Evolutionary conservation across 495 filamentous ascomycete genomes (phyloP).

Genomic region (Tricharina praecox): DNA sequence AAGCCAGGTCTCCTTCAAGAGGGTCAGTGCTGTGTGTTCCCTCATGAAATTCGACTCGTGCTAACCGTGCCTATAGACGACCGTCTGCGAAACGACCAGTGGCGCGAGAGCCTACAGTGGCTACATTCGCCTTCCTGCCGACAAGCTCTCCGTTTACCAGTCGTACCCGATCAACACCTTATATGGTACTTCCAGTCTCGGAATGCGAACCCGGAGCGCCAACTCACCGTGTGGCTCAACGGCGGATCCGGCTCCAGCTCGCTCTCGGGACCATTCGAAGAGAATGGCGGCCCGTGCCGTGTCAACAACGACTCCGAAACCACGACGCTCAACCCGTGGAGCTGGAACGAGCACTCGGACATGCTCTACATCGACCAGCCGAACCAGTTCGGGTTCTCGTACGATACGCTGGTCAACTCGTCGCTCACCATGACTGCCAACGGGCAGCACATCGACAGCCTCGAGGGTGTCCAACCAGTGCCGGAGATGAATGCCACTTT

Average conservation of each 20-base stretch:
- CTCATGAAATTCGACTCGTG: not conserved
- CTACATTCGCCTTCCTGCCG: slow-evolving; percentile 35
- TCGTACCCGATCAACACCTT: slow-evolving; percentile 51
- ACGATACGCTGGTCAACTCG: slow-evolving; percentile 13
- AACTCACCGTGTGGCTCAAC: slow-evolving; percentile 50
- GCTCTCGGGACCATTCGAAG: slow-evolving; percentile 44
- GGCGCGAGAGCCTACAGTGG: slow-evolving; percentile 32
- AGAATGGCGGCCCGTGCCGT: slow-evolving; percentile 29
- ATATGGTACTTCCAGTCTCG: slow-evolving; percentile 57
- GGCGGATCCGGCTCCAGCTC: slow-evolving; percentile 47
- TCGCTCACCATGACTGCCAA: not conserved
- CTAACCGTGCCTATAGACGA: slow-evolving; percentile 27
- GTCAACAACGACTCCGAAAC: slow-evolving; percentile 33
- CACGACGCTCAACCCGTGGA: slow-evolving; percentile 28
- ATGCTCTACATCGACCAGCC: slow-evolving; percentile 55
- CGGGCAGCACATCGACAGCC: too few species aligned
- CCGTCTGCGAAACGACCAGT: slow-evolving; percentile 37
- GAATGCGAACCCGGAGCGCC: slow-evolving; percentile 38
- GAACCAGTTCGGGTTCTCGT: slow-evolving; percentile 22
- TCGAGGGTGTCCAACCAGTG: slow-evolving; percentile 3
- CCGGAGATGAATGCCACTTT: slow-evolving; percentile 11
- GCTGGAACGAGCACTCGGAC: slow-evolving; percentile 54
- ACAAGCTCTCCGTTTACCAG: slow-evolving; percentile 26
- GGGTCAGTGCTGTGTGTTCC: not conserved
- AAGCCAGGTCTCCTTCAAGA: not conserved